A percentile compares a stretch with the other conserved stretches of the same genome.
Evolutionary conservation across 140 eudicot genomes (phyloP).

Genomic region (Flaveria floridana): DNA sequence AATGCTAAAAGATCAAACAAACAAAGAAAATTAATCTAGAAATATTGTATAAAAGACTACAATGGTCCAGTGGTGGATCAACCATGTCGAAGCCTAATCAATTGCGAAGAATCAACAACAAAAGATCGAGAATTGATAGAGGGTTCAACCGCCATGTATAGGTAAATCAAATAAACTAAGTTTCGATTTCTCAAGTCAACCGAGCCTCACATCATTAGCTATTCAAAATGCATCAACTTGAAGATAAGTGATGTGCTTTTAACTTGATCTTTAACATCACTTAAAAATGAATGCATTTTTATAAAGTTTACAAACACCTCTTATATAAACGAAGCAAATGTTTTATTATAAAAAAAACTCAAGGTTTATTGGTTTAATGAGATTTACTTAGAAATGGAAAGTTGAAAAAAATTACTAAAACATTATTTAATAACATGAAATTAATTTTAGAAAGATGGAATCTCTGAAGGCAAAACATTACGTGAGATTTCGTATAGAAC

Average conservation of each 20-base stretch:
- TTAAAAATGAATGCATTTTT: background rate
- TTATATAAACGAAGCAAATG: background rate
- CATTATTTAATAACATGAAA: background rate
- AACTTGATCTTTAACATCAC: background rate
- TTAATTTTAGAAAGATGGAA: background rate
- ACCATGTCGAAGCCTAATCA: background rate
- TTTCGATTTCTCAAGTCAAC: background rate
- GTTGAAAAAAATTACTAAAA: background rate
- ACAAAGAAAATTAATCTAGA: background rate
- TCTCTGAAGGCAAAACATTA: background rate
- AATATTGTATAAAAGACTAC: background rate
- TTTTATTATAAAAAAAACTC: background rate
- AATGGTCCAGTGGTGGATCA: background rate
- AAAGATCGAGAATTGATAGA: background rate
- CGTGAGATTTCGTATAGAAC: background rate
- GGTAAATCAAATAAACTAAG: too few species aligned
- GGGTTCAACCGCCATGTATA: too few species aligned
- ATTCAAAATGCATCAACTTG: background rate
- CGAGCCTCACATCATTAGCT: background rate
- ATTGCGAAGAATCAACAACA: background rate
- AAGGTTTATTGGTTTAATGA: background rate
- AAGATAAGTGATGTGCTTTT: background rate
- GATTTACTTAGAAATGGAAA: background rate
- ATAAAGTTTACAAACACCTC: background rate
- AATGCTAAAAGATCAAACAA: conserved; percentile 2